Conservation (phyloP, 2,329 filamentous ascomycete genomes). For the Didymella lethalis region DNA sequence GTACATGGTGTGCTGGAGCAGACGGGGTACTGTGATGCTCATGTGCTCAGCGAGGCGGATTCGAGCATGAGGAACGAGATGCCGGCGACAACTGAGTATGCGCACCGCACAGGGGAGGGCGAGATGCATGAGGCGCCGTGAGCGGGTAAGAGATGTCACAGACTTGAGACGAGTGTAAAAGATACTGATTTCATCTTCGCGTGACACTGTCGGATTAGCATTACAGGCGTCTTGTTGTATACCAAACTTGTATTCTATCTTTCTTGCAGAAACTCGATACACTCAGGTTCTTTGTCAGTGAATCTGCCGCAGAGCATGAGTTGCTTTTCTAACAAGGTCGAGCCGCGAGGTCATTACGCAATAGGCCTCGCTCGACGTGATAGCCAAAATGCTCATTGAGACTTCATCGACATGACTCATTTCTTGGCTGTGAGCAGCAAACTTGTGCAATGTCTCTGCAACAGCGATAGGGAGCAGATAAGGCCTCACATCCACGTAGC, state of each 20-base stretch:
- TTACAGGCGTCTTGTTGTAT: not conserved
- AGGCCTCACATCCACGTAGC: no score
- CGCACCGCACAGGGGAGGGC: slow-evolving; percentile 15
- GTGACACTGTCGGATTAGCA: not conserved
- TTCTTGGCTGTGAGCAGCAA: no score
- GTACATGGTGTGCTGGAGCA: slow-evolving; percentile 6
- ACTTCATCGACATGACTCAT: not conserved
- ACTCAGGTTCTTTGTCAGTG: no score
- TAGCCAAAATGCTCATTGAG: not conserved
- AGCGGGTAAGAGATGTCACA: not conserved
- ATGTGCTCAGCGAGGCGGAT: slow-evolving; percentile 1
- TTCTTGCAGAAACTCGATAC: not conserved
- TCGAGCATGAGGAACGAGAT: slow-evolving; percentile 20
- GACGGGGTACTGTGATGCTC: slow-evolving; percentile 11
- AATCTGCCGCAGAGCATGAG: no score
- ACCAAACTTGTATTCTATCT: not conserved
- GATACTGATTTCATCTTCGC: not conserved
- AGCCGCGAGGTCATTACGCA: no score
- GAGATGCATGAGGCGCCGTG: slow-evolving; percentile 24
- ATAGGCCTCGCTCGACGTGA: no score
- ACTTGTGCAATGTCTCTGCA: no score
- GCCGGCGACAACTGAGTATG: slow-evolving; percentile 30
- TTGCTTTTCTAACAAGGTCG: no score
- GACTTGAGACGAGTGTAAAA: no score
- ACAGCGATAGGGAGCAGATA: no score